Conservation (phyloP, 1,284 basidiomycete species). For the Porodaedalea pini region DNA sequence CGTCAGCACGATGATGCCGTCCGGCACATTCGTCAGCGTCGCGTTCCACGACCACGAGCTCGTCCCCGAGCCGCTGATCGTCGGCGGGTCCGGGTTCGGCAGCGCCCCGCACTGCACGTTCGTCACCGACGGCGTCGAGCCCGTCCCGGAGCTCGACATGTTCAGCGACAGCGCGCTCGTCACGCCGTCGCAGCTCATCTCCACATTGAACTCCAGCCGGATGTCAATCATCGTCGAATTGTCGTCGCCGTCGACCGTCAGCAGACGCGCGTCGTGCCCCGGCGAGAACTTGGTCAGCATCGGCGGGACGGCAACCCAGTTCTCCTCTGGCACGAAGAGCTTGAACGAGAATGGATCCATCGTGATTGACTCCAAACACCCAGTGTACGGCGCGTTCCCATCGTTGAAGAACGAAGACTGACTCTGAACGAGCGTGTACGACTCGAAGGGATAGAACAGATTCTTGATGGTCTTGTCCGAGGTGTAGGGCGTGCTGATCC, state of each 20-base stretch:
- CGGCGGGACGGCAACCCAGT: conserved; percentile 71
- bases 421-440: conserved; percentile 64
- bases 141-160: conserved; percentile 66
- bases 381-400: conserved; percentile 57
- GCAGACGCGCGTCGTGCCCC: conserved; percentile 78
- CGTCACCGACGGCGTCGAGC: conserved; percentile 48
- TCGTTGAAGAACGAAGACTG: conserved; percentile 56
- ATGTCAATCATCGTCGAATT: conserved; percentile 66
- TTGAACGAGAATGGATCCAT: conserved; percentile 80
- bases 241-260: conserved; percentile 42
- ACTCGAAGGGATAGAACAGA: conserved; percentile 80
- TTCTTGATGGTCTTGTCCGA: conserved; percentile 64
- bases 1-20: conserved; percentile 75
- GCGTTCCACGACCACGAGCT: conserved; percentile 72
- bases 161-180: conserved; percentile 60
- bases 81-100: conserved; percentile 42
- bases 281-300: conserved; percentile 76
- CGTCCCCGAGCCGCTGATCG: conserved; percentile 52
- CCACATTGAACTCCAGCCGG: conserved; percentile 70
- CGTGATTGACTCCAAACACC: conserved; percentile 65
- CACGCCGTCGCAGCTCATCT: conserved; percentile 72
- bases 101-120: conserved; percentile 48
- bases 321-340: conserved; percentile 61
- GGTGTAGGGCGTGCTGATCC: conserved; percentile 76
- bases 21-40: conserved; percentile 68